Evolutionary conservation across 768 basidiomycete genomes (phyloP).

Genomic region (Amanita thiersii): DNA sequence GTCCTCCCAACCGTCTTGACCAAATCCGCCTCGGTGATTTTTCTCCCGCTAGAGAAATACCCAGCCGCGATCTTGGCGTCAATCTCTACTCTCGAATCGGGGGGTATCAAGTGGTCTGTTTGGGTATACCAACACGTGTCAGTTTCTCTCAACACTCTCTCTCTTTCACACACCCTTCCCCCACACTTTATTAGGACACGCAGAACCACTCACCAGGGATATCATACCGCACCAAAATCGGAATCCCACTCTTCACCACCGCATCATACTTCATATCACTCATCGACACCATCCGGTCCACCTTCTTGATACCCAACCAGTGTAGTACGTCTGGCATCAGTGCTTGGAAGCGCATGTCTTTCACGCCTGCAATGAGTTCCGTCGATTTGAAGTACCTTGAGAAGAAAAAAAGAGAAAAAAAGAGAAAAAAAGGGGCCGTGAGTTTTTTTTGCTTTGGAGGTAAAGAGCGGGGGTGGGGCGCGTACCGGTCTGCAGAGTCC

Average conservation of each 20-base stretch:
- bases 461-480: too few species aligned
- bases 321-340: conserved; percentile 95
- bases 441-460: too few species aligned
- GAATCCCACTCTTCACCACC: conserved; percentile 83
- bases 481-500: conserved; percentile 87
- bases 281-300: conserved; percentile 88
- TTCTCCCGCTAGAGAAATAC: conserved; percentile 80
- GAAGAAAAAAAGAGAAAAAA: too few species aligned
- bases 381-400: conserved; percentile 84
- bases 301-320: conserved; percentile 88
- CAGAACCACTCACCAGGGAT: conserved; percentile 54
- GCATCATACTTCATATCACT: conserved; percentile 96
- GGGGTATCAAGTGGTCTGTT: conserved; percentile 78
- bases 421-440: too few species aligned
- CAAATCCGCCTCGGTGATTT: conserved; percentile 71
- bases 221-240: conserved; percentile 77
- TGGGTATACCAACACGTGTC: neutral
- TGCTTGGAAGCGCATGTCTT: conserved; percentile 92
- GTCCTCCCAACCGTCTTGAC: conserved; percentile 80
- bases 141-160: conserved; percentile 1
- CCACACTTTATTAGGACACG: too few species aligned
- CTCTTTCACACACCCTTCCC: neutral
- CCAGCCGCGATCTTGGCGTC: conserved; percentile 95
- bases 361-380: conserved; percentile 89
- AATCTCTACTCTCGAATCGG: conserved; percentile 88